Evolutionary conservation across 805 yeast genomes (phyloP).

Genomic region (Schwanniomyces sp.): DNA sequence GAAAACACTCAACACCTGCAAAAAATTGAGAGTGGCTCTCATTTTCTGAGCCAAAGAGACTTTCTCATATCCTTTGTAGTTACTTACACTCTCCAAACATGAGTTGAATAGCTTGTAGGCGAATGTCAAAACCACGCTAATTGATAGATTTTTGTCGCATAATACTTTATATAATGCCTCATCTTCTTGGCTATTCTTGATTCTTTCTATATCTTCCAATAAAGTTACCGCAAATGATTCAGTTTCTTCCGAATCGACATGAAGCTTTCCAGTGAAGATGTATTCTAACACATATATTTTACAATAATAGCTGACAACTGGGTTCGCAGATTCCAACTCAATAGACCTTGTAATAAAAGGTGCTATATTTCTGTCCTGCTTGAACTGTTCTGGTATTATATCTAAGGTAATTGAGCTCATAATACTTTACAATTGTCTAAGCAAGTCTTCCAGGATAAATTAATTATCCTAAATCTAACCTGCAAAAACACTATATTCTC

Average conservation of each 20-base stretch:
- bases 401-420: slow-evolving; percentile 3
- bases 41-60: slow-evolving; percentile 29
- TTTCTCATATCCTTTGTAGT: slow-evolving; percentile 25
- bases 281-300: slow-evolving; percentile 67
- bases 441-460: not conserved
- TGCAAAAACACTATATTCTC: not conserved
- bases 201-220: slow-evolving; percentile 68
- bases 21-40: slow-evolving; percentile 35
- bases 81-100: slow-evolving; percentile 24
- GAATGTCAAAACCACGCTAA: slow-evolving; percentile 29
- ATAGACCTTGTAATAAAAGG: slow-evolving; percentile 54
- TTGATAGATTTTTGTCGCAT: slow-evolving; percentile 52
- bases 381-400: slow-evolving; percentile 25
- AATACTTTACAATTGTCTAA: not conserved
- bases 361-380: slow-evolving; percentile 33
- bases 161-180: slow-evolving; percentile 50
- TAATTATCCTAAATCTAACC: not conserved
- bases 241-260: slow-evolving; percentile 52
- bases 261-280: slow-evolving; percentile 61
- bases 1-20: slow-evolving; percentile 28
- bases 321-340: slow-evolving; percentile 59
- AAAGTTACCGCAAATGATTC: slow-evolving; percentile 61
- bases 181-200: slow-evolving; percentile 44
- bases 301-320: slow-evolving; percentile 73
- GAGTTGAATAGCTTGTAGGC: slow-evolving; percentile 35